These are phyloP conservation scores for Xylaria sp. DNA, from an alignment of 2,329 filamentous ascomycete species.

Conservation along the genomic window DNA sequence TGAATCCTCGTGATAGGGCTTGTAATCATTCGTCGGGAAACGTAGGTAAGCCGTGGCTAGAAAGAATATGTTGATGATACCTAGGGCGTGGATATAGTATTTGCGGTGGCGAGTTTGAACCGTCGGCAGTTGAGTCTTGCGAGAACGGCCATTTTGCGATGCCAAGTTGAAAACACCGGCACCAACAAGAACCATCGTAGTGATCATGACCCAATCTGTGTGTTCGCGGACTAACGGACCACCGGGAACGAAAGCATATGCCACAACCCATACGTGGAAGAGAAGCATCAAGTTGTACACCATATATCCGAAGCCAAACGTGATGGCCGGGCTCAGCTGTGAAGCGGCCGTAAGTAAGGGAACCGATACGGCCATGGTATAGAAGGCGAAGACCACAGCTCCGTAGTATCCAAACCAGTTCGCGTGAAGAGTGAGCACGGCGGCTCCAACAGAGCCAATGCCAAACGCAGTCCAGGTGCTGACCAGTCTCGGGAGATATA, in stretches of 20 bases:
- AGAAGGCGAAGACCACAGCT: slow-evolving; percentile 67
- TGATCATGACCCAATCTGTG: slow-evolving; percentile 91
- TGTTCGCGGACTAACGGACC: slow-evolving; percentile 87
- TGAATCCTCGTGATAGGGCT: slow-evolving; percentile 79
- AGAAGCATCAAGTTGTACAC: slow-evolving; percentile 90
- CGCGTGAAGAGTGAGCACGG: slow-evolving; percentile 66
- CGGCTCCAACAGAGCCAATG: slow-evolving; percentile 71
- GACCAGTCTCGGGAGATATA: slow-evolving; percentile 64
- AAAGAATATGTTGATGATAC: slow-evolving; percentile 74
- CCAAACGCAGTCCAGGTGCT: slow-evolving; percentile 76
- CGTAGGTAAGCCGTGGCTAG: slow-evolving; percentile 77
- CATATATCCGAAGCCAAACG: slow-evolving; percentile 84
- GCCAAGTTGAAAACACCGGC: slow-evolving; percentile 74
- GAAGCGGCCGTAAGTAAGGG: slow-evolving; percentile 71
- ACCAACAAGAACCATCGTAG: slow-evolving; percentile 78
- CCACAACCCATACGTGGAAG: slow-evolving; percentile 98
- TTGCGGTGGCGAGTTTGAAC: slow-evolving; percentile 43
- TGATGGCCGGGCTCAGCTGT: slow-evolving; percentile 67
- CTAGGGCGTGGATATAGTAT: slow-evolving; percentile 54
- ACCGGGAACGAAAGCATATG: slow-evolving; percentile 95
- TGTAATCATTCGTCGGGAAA: slow-evolving; percentile 89
- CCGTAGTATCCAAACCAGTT: slow-evolving; percentile 92
- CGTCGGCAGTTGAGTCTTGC: slow-evolving; percentile 33
- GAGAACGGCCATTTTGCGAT: slow-evolving; percentile 41
- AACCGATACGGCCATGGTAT: slow-evolving; percentile 74